These are phyloP conservation scores for Claviceps sorghi DNA, from an alignment of 2,329 filamentous ascomycete species.

Conservation along the genomic window DNA sequence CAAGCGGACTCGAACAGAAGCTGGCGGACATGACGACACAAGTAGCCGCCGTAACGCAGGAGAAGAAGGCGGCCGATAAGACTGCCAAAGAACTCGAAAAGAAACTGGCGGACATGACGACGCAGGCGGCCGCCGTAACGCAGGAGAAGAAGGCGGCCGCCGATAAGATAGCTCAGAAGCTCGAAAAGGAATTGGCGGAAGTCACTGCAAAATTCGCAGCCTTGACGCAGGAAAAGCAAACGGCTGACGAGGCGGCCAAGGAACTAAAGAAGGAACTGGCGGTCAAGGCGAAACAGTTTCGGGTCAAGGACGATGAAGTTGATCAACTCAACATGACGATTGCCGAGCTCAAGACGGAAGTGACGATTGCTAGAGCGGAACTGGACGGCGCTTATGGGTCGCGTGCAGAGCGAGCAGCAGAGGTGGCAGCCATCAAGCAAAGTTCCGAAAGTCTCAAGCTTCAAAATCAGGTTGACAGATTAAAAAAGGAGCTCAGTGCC, in stretches of 20 bases:
- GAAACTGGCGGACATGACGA: constrained; percentile 7
- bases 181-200: constrained; percentile 16
- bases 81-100: constrained; percentile 14
- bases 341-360: constrained; percentile 46
- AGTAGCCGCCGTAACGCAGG: constrained; percentile 16
- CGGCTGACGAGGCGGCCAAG: constrained; percentile 15
- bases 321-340: constrained; percentile 36
- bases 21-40: constrained; percentile 19
- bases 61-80: constrained; percentile 15
- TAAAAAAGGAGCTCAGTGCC: constrained; percentile 35
- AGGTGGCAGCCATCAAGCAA: constrained; percentile 39
- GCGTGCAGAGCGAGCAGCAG: constrained; percentile 42
- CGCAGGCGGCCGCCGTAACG: constrained; percentile 15
- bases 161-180: constrained; percentile 13
- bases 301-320: constrained; percentile 35
- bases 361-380: constrained; percentile 46
- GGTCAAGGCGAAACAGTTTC: constrained; percentile 27
- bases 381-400: constrained; percentile 47
- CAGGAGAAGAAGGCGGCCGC: constrained; percentile 14
- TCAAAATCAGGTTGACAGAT: constrained; percentile 31
- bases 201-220: constrained; percentile 13
- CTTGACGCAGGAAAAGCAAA: constrained; percentile 12
- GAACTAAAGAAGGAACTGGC: constrained; percentile 14
- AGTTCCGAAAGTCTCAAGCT: constrained; percentile 31
- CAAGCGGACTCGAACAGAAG: constrained; percentile 13